Evolutionary conservation across 2,329 filamentous ascomycete genomes (phyloP), one percentile per base, ranked within the genome.

Genomic region (Salinomyces thailandicus): DNA sequence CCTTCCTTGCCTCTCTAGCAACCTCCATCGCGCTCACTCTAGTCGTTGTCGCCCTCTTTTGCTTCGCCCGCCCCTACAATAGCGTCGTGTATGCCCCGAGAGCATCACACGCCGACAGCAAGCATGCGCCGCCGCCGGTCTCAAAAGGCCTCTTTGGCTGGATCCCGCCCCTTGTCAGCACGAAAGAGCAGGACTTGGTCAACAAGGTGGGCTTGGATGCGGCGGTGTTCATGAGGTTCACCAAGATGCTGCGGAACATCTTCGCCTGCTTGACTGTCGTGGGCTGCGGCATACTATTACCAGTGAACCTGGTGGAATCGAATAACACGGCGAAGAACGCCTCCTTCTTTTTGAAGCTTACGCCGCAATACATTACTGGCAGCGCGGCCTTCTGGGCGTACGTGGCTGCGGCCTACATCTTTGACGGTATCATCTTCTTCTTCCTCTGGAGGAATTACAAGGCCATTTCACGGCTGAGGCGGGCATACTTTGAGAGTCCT

Each of bases 391-490:
- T 73, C 28, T 80, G 76, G 76, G 69, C 68, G 29, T 72, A 76
- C 48, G 71, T 79, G 4, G 59, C 68, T 3, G 62, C 69, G 35
- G 71, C 74, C 4, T 80, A 73, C 64, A 44, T 77, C 1, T 83
- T 86, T 55, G 79, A 89, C 56, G 56, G 79, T n/a, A 71, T 85
- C 14, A 71, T 95, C 11, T 78, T 75, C 39, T 79, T 71, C 36
- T 93, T 93, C 49, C 63, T 98, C 18, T 98, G 86, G 86, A 80
- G 73, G 66, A 96, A 94, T 53, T 96, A 96, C 59, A 72, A 73
- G 19, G 79, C 76, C 32, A 72, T 98, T 14, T 61, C 77, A 12
- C 63, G 66, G 20, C 62, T 98, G 45, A 75, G 87, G 43, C 75
- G 84, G 41, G 65, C 73, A 28, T 95, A 93, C 53, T 89, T 94